phyloP scores from a whole-genome alignment of 2,329 filamentous ascomycete species.

The Rhytidhysteron rufulum region DNA sequence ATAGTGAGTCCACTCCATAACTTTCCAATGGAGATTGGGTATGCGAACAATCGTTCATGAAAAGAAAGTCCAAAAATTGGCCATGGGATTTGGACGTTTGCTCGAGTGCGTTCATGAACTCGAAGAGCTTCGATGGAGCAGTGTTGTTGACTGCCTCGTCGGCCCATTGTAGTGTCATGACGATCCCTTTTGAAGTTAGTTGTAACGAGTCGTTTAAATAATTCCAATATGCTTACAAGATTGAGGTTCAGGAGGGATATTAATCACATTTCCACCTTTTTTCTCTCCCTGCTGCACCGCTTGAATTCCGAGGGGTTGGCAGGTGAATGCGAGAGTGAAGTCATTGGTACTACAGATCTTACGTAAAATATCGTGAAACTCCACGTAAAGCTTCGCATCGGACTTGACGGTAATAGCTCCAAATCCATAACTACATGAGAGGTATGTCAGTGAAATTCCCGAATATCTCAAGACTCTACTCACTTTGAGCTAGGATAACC shows the following conservation, averaged over 20 bases:
- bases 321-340: constrained; percentile 5
- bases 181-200: constrained; percentile 4
- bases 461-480: background rate
- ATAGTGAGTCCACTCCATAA: constrained; percentile 19
- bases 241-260: constrained; percentile 4
- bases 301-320: constrained; percentile 5
- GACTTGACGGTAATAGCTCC: background rate
- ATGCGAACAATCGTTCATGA: constrained; percentile 19
- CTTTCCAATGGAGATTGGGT: constrained; percentile 19
- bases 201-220: background rate
- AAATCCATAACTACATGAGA: background rate
- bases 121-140: constrained; percentile 4
- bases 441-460: background rate
- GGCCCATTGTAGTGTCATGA: constrained; percentile 7
- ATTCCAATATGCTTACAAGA: constrained; percentile 7
- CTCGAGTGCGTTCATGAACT: constrained; percentile 1
- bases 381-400: background rate
- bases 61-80: constrained; percentile 9
- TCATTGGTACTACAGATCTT: background rate
- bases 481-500: background rate
- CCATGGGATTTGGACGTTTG: background rate
- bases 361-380: background rate
- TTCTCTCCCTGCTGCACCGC: constrained; percentile 2
- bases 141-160: constrained; percentile 3
- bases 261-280: constrained; percentile 7